Evolutionary conservation across 805 yeast genomes (phyloP), one percentile per base, ranked within the genome.

Genomic region (Starmerella cellae): DNA sequence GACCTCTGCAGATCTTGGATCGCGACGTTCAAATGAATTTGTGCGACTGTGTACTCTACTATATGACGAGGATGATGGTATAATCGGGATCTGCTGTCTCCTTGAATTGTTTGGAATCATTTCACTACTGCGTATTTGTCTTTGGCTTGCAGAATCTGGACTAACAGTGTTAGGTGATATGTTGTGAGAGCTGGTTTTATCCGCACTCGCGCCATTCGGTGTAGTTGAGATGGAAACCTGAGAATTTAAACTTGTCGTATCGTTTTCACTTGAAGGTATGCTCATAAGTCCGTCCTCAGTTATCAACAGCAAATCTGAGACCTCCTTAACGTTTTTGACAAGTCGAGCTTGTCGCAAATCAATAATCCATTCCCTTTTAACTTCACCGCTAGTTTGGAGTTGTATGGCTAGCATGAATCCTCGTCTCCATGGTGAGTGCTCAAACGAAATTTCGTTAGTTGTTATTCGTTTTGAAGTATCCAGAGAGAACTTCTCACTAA

Each of bases 331-430:
- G 16, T 18, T 23, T 22, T 21, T 20, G 4, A 17, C 28, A 2
- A 39, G 44, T 17, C 37, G 16, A 13, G 36, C 26, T 17, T 11
- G 9, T 19, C 52, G 35, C 39, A 46, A 35, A 27, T 48, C 52
- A 16, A 48, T 17, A 9, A 30, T 11, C 50, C 46, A 42, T 22
- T 43, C 44, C 8, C 37, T 16, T 2, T 6, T 22, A 9, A 38
- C 14, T n/a, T 14, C 5, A 10, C 20, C 6, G 9, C 11, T 19
- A 4, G 18, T 18, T 37, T 41, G 34, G 16, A 44, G 33, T 35
- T 47, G 51, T 20, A 45, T 28, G 6, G 46, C 48, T 10, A 47
- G 21, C 11, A 35, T 23, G 42, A 38, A 47, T 19, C 41, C 30
- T 19, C 44, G 41, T 2, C 38, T 11, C n/a, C 14, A 26, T 11